Conservation (phyloP, 768 basidiomycete genomes). For the Pseudohyphozyma bogoriensis region DNA sequence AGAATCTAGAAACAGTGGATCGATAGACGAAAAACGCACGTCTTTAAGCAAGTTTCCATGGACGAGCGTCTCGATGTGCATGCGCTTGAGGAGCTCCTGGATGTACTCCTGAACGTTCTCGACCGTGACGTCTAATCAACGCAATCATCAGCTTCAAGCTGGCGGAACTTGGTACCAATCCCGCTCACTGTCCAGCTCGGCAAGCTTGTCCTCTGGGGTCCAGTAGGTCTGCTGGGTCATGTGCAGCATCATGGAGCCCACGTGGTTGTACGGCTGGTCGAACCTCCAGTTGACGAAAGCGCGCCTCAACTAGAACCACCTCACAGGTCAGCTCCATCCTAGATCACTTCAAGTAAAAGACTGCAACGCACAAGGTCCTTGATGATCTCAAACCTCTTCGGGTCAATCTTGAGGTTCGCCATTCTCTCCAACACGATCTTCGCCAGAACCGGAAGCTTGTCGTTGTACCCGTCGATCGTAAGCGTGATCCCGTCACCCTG, state of each 20-base stretch:
- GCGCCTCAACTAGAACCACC: conserved; percentile 56
- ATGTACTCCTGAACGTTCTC: conserved; percentile 61
- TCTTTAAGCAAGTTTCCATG: conserved; percentile 77
- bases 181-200: conserved; percentile 56
- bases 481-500: conserved; percentile 59
- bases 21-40: conserved; percentile 52
- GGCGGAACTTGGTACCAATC: background rate
- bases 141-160: background rate
- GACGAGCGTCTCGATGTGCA: conserved; percentile 62
- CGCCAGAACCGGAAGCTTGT: conserved; percentile 67
- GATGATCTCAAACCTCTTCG: conserved; percentile 66
- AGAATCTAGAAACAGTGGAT: no score
- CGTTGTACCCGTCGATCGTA: conserved; percentile 73
- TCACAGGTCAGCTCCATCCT: background rate
- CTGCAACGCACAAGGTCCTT: conserved; percentile 62
- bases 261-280: conserved; percentile 67
- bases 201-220: conserved; percentile 65
- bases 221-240: conserved; percentile 61
- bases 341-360: conserved; percentile 3
- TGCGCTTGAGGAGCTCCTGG: conserved; percentile 50
- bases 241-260: conserved; percentile 65
- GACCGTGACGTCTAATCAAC: conserved; percentile 45
- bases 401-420: conserved; percentile 53
- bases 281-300: conserved; percentile 81
- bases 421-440: conserved; percentile 61